These are phyloP conservation scores for Kurtzmaniella quercitrusa DNA, from an alignment of 1,139 yeast genomes.

Conservation along the genomic window DNA sequence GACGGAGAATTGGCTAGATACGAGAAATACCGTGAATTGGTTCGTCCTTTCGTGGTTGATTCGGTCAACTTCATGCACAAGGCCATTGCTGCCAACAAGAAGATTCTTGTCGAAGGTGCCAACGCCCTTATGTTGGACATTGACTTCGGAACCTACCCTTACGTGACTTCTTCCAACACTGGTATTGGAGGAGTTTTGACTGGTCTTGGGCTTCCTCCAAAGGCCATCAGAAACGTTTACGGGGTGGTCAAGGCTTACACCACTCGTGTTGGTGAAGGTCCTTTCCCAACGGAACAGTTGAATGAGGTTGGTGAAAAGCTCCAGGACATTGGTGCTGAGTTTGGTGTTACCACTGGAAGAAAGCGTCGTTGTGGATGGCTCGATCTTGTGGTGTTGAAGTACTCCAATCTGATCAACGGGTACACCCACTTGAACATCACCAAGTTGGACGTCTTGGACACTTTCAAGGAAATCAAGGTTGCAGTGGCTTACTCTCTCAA, in stretches of 20 bases:
- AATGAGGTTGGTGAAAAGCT: conserved; percentile 81
- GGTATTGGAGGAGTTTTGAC: conserved; percentile 98
- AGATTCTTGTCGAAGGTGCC: conserved; percentile 94
- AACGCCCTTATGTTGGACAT: conserved; percentile 96
- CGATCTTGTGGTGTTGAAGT: conserved; percentile 89
- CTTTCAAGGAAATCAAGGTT: conserved; percentile 80
- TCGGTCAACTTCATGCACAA: conserved; percentile 86
- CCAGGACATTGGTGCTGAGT: conserved; percentile 91
- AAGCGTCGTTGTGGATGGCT: conserved; percentile 99
- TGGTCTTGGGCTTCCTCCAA: conserved; percentile 94
- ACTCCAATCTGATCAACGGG: conserved; percentile 88
- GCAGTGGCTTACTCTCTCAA: conserved; percentile 77
- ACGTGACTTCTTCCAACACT: conserved; percentile 91
- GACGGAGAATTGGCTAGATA: conserved; percentile 78
- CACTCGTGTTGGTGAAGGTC: conserved; percentile 98
- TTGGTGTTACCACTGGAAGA: conserved; percentile 98
- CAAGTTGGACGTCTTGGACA: conserved; percentile 89
- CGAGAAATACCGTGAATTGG: conserved; percentile 65
- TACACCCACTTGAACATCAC: conserved; percentile 93
- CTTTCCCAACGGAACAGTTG: conserved; percentile 97
- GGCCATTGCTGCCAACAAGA: conserved; percentile 74
- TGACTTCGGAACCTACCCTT: conserved; percentile 98
- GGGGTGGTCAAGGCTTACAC: conserved; percentile 99
- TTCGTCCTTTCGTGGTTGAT: conserved; percentile 91
- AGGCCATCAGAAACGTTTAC: conserved; percentile 67